Percentiles rank a stretch among this genome's conserved stretches.
phyloP scores from a whole-genome alignment of 2,329 filamentous ascomycete species.

The Sporothrix euskadiensis region DNA sequence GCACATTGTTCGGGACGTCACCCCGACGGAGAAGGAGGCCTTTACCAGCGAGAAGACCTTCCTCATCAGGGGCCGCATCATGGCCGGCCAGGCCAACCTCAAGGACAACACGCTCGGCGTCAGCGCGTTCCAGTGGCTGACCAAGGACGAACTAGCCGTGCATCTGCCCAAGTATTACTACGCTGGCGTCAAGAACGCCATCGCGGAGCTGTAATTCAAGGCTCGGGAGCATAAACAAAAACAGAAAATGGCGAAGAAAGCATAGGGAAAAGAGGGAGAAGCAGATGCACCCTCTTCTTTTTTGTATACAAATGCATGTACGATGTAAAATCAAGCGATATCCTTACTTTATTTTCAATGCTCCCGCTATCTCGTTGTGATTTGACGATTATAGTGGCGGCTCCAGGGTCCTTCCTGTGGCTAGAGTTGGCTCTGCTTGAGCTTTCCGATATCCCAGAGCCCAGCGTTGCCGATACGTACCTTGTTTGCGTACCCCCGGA shows the following conservation, averaged over 20 bases:
- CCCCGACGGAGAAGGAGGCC: constrained; percentile 42
- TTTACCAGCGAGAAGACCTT: constrained; percentile 78
- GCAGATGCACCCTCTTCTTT: not conserved
- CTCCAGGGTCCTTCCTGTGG: not conserved
- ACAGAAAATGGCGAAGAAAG: not conserved
- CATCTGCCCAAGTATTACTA: constrained; percentile 70
- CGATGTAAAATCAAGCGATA: constrained; percentile 28
- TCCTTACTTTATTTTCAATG: constrained; percentile 14
- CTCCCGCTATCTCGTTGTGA: not conserved
- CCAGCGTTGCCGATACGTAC: constrained; percentile 32
- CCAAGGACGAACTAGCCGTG: constrained; percentile 79
- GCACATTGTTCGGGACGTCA: constrained; percentile 63
- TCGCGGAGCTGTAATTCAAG: constrained; percentile 65
- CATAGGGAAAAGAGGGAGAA: constrained; percentile 3
- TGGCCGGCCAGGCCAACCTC: constrained; percentile 92
- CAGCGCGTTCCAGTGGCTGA: constrained; percentile 87
- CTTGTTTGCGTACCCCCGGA: constrained; percentile 35
- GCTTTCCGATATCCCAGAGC: constrained; percentile 28
- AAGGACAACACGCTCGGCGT: constrained; percentile 69
- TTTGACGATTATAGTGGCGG: not conserved
- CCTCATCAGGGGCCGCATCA: constrained; percentile 93
- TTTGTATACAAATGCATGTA: constrained; percentile 29
- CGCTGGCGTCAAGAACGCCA: constrained; percentile 75
- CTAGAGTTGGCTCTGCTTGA: not conserved
- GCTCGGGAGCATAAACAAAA: not conserved